These are phyloP conservation scores for Porosira glacialis DNA, from an alignment of 352 stramenopile genomes.

Conservation along the genomic window DNA sequence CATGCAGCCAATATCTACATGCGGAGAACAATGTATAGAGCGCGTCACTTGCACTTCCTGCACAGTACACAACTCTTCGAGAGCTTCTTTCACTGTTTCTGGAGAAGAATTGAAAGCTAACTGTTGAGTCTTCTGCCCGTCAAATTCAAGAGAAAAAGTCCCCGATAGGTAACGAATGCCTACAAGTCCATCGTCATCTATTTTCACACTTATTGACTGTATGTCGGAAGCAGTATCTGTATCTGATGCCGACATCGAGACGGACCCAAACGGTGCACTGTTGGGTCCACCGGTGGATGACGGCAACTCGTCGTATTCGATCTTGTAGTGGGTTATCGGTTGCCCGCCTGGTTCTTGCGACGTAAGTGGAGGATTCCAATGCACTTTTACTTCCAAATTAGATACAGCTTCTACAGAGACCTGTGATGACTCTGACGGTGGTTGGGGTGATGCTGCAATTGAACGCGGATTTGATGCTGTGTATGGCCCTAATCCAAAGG, in stretches of 20 bases:
- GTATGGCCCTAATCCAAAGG: constrained; percentile 57
- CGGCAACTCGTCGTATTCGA: constrained; percentile 84
- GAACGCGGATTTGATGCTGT: constrained; percentile 61
- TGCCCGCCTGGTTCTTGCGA: constrained; percentile 82
- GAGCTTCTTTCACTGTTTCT: constrained; percentile 76
- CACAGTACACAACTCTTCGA: constrained; percentile 87
- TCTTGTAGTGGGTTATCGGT: constrained; percentile 86
- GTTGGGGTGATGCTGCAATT: constrained; percentile 57
- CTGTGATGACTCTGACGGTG: constrained; percentile 53
- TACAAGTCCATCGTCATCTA: constrained; percentile 66
- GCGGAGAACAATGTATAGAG: constrained; percentile 62
- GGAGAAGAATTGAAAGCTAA: constrained; percentile 79
- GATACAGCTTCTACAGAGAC: constrained; percentile 66
- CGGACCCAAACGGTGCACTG: constrained; percentile 50
- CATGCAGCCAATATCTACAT: constrained; percentile 52
- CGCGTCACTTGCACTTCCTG: constrained; percentile 83
- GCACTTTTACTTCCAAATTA: constrained; percentile 69
- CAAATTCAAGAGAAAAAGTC: constrained; percentile 86
- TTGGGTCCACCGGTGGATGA: constrained; percentile 50
- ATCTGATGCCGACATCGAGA: constrained; percentile 55
- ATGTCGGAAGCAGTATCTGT: constrained; percentile 60
- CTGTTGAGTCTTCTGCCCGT: constrained; percentile 81
- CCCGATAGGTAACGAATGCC: constrained; percentile 76
- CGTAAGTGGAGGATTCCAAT: constrained; percentile 81
- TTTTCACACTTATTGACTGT: constrained; percentile 83